A percentile compares a stretch with the other conserved stretches of the same genome.
These are phyloP conservation scores for Citrus unshiu DNA, from an alignment of 345 rosid genomes.

Conservation along the genomic window DNA sequence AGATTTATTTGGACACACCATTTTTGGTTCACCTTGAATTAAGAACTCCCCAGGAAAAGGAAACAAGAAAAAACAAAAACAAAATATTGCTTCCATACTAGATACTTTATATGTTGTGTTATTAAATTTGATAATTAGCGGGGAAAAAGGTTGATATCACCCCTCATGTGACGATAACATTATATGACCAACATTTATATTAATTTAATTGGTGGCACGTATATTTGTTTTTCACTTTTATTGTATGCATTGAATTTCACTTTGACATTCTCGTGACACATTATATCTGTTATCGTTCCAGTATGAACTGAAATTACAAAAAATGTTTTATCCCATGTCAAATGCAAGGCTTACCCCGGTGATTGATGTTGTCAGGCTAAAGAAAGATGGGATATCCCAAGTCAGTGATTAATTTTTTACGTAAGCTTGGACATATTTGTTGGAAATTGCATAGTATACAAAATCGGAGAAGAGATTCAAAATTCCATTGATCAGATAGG, in stretches of 20 bases:
- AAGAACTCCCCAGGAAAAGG: not conserved
- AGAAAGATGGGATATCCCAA: not conserved
- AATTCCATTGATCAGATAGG: not conserved
- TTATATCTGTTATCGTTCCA: not conserved
- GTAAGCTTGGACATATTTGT: not conserved
- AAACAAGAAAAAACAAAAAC: not conserved
- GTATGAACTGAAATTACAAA: not conserved
- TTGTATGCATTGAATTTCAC: not conserved
- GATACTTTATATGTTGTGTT: not conserved
- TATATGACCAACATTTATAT: conserved; percentile 13
- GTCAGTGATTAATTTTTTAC: not conserved
- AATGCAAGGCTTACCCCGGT: not conserved
- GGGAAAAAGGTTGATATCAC: not conserved
- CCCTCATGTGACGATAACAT: conserved; percentile 10
- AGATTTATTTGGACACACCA: not conserved
- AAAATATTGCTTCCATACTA: not conserved
- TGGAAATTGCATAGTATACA: not conserved
- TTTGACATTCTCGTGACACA: not conserved
- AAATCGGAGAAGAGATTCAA: not conserved
- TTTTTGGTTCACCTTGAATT: not conserved
- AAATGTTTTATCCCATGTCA: not conserved
- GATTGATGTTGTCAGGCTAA: not conserved
- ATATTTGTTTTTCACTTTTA: not conserved
- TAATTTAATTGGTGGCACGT: conserved; percentile 18
- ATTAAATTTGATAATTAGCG: conserved; percentile 3